Evolutionary conservation across 305 asterid genomes (phyloP), one percentile per base, ranked within the genome.

Genomic region (Solanum hybrid): DNA sequence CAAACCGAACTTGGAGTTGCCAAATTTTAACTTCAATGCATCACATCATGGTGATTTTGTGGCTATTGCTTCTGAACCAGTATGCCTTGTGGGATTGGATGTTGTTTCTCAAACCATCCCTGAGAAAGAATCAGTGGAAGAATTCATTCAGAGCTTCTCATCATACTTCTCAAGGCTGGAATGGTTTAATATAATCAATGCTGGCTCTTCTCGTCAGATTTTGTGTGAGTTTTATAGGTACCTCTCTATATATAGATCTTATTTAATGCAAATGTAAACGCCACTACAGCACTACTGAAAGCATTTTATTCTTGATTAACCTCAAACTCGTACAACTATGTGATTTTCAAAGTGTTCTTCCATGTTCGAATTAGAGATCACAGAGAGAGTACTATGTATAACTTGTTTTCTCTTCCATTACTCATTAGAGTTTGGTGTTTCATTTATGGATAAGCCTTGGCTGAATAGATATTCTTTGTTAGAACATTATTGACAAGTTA

Each of bases 11-110:
- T 7, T 78, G 79, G 90, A 86, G 85, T 91, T 95, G 87, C 97
- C 95, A 26, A 97, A 95, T 92, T 95, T 97, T 32, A 96, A 96
- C 91, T 97, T 95, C 76, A 97, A 94, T 91, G 95, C 93, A 56
- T 97, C 99, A 38, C 99, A 97, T 91, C 98, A 95, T 79, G 99
- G 98, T 89, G 96, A 97, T 91, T 96, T 94, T 89, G 99, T 95
- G 56, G 98, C 94, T 34, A 95, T 97, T 92, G 99, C 99, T 91
- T 97, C 98, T 85, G 99, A 97, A 92, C 98, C 99, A 56, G 26
- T 96, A 84, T 97, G 97, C 91, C 94, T 96, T 40, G 98, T 95
- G 90, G 99, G 99, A 32, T 90, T 96, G 95, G 99, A 97, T 91
- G 92, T 97, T 6, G 98, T 94, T 85, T 91, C 96, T 91, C 91